Base-by-base conservation (phyloP, 345 rosid genomes). In the Pistacia atlantica region DNA sequence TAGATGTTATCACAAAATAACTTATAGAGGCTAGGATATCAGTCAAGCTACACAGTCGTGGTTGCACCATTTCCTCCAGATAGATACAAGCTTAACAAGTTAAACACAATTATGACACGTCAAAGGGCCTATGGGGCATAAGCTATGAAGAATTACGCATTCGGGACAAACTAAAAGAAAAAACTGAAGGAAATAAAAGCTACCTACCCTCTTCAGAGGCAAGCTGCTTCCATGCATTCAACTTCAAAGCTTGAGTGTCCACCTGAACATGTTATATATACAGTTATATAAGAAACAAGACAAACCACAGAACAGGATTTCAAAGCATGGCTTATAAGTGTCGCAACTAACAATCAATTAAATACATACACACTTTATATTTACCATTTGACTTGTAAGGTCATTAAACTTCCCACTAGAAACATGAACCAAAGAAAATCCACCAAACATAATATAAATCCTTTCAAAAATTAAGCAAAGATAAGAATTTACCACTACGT, bases 221-320 rank as follows among this genome's bases (percentile, higher is more conserved):
- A 69, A 95, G 95, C 85, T 92, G 97, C 79, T 92, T 90, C 98
- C 98, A 95, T 54, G 91, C 92, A 81, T 90, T 90, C 80, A 93
- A 85, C 91, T 92, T 93, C 80, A 93, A 73, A 77, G 87, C 80
- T 79, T 89, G 86, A 75, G 95, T 86, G 82, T 92, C 91, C 28
- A 89, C 92, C 99, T 95, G 90, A 80, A 81, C 69, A 71, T 58
- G 73, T 51, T 54, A 77, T 62, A 59, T 62, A 85, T 13, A 37
- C 52, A 73, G 63, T 76, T 73, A 66, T 42, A 67, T 11, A 20
- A 75, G 20, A 69, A 22, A 8, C 12, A 20, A 2, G 16, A 22
- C 54, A 28, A 64, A 13, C 55, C 58, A 63, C 33, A 17, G 9
- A 33, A 71, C 52, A 17, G 38, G 33, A n/a, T 38, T 70, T 18